Conservation (phyloP, 176 grass and related monocot species). For the Microstegium vimineum region DNA sequence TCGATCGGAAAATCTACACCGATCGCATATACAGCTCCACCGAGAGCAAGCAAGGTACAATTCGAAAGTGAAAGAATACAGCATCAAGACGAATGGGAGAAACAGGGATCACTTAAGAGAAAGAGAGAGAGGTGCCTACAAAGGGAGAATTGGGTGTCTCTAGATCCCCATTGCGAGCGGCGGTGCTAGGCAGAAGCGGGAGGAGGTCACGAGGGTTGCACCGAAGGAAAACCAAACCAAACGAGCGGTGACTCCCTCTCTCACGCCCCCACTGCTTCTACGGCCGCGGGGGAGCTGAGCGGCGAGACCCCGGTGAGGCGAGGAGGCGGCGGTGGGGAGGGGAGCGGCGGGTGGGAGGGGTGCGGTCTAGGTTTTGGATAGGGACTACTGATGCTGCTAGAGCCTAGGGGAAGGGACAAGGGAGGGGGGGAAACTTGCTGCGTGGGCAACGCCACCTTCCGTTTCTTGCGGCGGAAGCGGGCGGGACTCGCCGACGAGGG, state of each 20-base stretch:
- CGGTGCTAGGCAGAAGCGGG: background rate
- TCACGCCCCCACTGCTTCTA: constrained; percentile 29
- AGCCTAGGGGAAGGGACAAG: background rate
- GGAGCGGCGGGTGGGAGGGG: background rate
- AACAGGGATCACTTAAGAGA: background rate
- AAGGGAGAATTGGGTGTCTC: background rate
- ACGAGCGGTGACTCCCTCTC: constrained; percentile 20
- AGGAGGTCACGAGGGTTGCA: constrained; percentile 30
- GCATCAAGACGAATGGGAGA: background rate
- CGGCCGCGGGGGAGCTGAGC: background rate
- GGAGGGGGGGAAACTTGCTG: background rate
- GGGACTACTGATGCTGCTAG: no score
- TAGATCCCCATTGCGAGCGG: background rate
- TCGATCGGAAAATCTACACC: background rate
- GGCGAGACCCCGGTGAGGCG: background rate
- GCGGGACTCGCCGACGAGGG: background rate
- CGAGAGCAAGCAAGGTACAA: background rate
- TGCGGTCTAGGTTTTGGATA: no score
- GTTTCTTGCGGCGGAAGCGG: constrained; percentile 18
- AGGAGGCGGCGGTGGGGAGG: no score
- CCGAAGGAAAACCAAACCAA: background rate
- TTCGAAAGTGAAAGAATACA: background rate
- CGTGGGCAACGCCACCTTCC: background rate
- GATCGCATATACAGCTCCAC: background rate
- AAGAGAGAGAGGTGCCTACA: background rate